Evolutionary conservation across 805 yeast genomes (phyloP).

Genomic region (Monosporozyma aerobia): DNA sequence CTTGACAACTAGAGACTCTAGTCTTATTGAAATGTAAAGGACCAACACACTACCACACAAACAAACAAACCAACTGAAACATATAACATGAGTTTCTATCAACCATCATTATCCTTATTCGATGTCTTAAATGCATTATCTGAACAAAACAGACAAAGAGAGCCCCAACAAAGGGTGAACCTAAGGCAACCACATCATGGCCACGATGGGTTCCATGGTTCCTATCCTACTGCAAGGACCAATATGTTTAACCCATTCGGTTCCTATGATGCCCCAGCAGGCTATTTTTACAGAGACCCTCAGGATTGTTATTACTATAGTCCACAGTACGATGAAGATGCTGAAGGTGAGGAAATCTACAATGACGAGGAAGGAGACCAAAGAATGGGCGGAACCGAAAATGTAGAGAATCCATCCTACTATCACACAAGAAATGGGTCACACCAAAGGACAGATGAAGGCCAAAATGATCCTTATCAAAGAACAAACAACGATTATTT

Average conservation of each 20-base stretch:
- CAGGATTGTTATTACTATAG: constrained; percentile 19
- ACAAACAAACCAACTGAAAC: background rate
- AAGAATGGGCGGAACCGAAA: constrained; percentile 5
- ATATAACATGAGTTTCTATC: constrained; percentile 24
- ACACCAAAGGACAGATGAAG: background rate
- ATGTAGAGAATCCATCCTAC: constrained; percentile 13
- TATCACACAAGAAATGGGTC: constrained; percentile 12
- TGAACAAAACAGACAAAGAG: constrained; percentile 13
- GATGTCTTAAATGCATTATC: constrained; percentile 24
- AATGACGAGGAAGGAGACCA: constrained; percentile 10
- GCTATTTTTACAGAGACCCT: constrained; percentile 9
- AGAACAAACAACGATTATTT: constrained; percentile 5
- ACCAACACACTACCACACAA: background rate
- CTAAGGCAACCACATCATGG: constrained; percentile 1
- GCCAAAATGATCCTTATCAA: background rate
- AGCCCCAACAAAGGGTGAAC: constrained; percentile 4
- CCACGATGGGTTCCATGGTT: constrained; percentile 1
- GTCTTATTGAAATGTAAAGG: background rate
- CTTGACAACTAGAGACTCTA: background rate
- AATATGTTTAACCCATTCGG: background rate
- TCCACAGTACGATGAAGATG: constrained; percentile 20
- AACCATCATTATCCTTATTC: constrained; percentile 25
- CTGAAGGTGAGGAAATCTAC: background rate
- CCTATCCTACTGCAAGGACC: background rate
- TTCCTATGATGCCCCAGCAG: constrained; percentile 4